A percentile compares a stretch with the other conserved stretches of the same genome.
These are phyloP conservation scores for Globisporangium barbulae DNA, from an alignment of 352 stramenopile species.

Conservation along the genomic window DNA sequence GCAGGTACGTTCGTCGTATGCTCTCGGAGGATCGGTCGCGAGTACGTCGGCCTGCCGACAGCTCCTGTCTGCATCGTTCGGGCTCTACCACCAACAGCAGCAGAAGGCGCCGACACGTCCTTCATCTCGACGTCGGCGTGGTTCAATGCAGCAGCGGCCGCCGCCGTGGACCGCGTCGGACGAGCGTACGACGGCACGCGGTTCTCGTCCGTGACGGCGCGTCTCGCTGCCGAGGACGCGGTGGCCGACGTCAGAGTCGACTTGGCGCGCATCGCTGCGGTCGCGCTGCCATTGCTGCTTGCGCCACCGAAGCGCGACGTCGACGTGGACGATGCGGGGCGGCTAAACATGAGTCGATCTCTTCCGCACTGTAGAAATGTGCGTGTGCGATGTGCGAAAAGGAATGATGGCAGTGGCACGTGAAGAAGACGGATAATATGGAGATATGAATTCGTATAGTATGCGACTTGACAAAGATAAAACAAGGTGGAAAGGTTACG, in stretches of 20 bases:
- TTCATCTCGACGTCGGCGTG: constrained; percentile 18
- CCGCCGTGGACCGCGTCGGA: constrained; percentile 12
- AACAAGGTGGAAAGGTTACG: not conserved
- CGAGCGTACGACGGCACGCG: constrained; percentile 20
- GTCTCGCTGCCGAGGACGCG: not conserved
- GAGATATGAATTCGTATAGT: not conserved
- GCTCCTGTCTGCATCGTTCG: not conserved
- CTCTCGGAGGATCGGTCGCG: constrained; percentile 11
- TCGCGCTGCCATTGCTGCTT: not conserved
- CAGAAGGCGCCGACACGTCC: constrained; percentile 9
- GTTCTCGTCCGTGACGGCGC: constrained; percentile 17
- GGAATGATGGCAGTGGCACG: not conserved
- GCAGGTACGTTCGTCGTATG: constrained; percentile 13
- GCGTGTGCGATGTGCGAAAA: not conserved
- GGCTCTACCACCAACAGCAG: not conserved
- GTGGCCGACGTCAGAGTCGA: not conserved
- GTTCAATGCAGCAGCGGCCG: constrained; percentile 6
- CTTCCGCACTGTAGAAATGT: constrained; percentile 11
- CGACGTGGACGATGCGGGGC: constrained; percentile 5
- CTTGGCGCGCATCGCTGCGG: constrained; percentile 3
- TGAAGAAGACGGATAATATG: not conserved
- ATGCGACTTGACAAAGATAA: not conserved
- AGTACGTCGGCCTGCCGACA: not conserved
- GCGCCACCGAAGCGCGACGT: constrained; percentile 11
- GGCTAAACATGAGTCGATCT: constrained; percentile 17